Percentiles rank a stretch among this genome's conserved stretches.
phyloP scores from a whole-genome alignment of 192 early-diverging fungal genomes.

The Glomus cerebriforme region DNA sequence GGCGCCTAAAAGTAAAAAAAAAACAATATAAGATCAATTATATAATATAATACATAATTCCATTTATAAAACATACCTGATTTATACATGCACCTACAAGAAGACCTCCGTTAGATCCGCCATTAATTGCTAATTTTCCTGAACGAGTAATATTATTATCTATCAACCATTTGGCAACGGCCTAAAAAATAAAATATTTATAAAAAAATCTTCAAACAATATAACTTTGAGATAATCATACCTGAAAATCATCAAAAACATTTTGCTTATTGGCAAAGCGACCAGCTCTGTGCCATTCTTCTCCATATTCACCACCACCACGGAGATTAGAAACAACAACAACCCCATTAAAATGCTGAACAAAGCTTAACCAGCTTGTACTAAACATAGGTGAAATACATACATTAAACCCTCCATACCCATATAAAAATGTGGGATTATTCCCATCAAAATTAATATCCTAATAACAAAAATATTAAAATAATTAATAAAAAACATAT shows the following conservation, averaged over 20 bases:
- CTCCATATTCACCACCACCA: constrained; percentile 68
- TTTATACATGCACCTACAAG: constrained; percentile 71
- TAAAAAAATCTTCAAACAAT: background rate
- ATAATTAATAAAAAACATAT: background rate
- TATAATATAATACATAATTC: background rate
- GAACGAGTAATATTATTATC: constrained; percentile 58
- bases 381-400: constrained; percentile 50
- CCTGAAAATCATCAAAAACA: constrained; percentile 76
- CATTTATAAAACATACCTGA: constrained; percentile 38
- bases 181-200: constrained; percentile 12
- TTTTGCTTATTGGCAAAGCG: constrained; percentile 69
- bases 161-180: constrained; percentile 63
- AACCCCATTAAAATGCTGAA: constrained; percentile 59
- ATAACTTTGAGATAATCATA: background rate
- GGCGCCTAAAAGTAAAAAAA: constrained; percentile 49
- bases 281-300: constrained; percentile 58
- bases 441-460: constrained; percentile 49
- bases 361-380: constrained; percentile 43
- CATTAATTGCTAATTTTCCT: constrained; percentile 59
- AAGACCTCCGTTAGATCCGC: constrained; percentile 73
- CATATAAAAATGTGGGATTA: constrained; percentile 66
- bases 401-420: constrained; percentile 70
- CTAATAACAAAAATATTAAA: constrained; percentile 24
- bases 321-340: constrained; percentile 68
- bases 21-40: background rate